Base-by-base conservation (phyloP, 164 flowering plant genomes). In the Tinospora cordifolia region DNA sequence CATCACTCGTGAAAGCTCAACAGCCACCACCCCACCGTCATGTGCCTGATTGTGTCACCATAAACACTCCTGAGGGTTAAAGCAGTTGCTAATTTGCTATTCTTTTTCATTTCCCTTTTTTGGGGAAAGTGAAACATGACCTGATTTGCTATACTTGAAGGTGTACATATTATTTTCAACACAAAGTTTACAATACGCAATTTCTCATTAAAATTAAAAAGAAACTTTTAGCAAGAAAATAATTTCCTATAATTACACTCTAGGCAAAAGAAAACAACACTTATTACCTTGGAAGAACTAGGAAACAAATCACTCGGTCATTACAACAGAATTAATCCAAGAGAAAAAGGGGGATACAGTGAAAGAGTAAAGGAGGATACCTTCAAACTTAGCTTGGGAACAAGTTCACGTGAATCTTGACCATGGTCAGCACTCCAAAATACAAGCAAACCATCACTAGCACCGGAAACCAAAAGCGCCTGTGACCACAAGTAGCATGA, bases 21-120 rank as follows among this genome's bases (percentile, higher is more conserved):
- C 85, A 76, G 96, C 93, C 75, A 89, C 90, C 76, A 94, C 97
- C 54, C 99, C 99, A 44, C 99, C 98, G 83, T 94, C 99, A 88
- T 94, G 99, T 71, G 99, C 98, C 99, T 94, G 64, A 24, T 75
- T 72, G 47, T 46, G 60, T 49, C 67, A 62, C 68, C 60, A 57
- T 24, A 68, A 57, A 70, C 26, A 12, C n/a, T 25, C 41, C 6
- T 69, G 58, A 76, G 78, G 57, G 27, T 65, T 46, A 11, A 24
- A 59, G 27, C 36, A 51, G 49, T 41, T 5, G 36, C 26, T 36
- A 26, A 60, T 21, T 26, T 36, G 12, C 58, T 44, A 44, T 14
- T 44, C 47, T n/a, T n/a, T n/a, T n/a, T n/a, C n/a, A n/a, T n/a
- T n/a, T n/a, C n/a, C n/a, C n/a, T n/a, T n/a, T n/a, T n/a, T n/a